These are phyloP conservation scores for Phyllostachys edulis DNA, from an alignment of 176 grass and related monocot genomes.

Conservation along the genomic window DNA sequence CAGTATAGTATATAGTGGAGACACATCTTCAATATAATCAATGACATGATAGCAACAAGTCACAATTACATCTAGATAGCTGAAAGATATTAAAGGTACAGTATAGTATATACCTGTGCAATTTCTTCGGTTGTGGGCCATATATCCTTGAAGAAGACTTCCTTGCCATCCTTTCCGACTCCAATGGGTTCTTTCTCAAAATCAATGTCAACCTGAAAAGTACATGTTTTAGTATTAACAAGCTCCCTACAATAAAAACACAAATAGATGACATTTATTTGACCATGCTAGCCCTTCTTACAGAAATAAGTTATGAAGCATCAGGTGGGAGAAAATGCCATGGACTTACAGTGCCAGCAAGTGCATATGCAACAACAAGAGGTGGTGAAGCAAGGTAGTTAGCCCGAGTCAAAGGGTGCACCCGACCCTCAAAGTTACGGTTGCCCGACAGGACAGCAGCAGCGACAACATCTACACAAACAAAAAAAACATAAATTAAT, in stretches of 20 bases:
- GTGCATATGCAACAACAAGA: conserved; percentile 90
- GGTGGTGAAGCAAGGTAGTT: conserved; percentile 92
- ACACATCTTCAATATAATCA: no score
- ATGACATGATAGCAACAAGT: not conserved
- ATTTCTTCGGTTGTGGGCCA: conserved; percentile 98
- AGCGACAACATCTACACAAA: conserved; percentile 73
- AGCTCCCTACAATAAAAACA: not conserved
- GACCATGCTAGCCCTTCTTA: not conserved
- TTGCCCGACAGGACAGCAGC: conserved; percentile 93
- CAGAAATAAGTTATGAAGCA: not conserved
- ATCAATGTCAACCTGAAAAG: conserved; percentile 91
- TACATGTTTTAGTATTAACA: conserved; percentile 25
- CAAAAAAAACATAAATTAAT: not conserved
- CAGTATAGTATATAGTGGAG: conserved; percentile 33
- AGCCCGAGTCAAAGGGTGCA: conserved; percentile 82
- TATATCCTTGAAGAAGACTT: conserved; percentile 89
- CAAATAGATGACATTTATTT: not conserved
- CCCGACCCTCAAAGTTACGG: conserved; percentile 88
- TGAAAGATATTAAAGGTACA: conserved; percentile 20
- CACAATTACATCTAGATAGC: not conserved
- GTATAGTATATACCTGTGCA: conserved; percentile 51
- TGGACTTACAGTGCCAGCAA: conserved; percentile 76
- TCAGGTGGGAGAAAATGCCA: not conserved
- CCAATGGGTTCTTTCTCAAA: conserved; percentile 98
- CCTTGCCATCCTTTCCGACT: conserved; percentile 74